These are phyloP conservation scores for Candida sojae DNA, from an alignment of 1,139 yeast genomes.

Conservation along the genomic window DNA sequence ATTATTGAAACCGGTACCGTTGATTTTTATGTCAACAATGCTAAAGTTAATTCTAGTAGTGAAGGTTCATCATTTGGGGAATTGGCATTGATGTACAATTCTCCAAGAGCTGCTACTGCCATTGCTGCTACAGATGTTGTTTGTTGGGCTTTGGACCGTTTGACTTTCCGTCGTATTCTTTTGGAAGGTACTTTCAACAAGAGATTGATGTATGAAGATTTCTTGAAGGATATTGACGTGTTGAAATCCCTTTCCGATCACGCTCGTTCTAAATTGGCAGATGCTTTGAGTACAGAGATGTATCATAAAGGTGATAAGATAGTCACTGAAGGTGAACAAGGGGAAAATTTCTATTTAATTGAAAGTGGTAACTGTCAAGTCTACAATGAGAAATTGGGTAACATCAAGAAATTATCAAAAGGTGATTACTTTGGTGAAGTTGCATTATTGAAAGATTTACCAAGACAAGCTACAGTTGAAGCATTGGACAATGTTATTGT, in stretches of 20 bases:
- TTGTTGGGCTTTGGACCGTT: slow-evolving; percentile 89
- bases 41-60: slow-evolving; percentile 71
- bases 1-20: slow-evolving; percentile 85
- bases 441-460: slow-evolving; percentile 86
- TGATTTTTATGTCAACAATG: slow-evolving; percentile 74
- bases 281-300: slow-evolving; percentile 81
- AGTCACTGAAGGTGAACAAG: slow-evolving; percentile 85
- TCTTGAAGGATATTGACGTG: slow-evolving; percentile 84
- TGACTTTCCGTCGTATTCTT: slow-evolving; percentile 88
- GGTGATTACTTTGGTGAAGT: slow-evolving; percentile 98
- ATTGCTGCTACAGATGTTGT: slow-evolving; percentile 66
- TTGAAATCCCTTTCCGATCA: slow-evolving; percentile 71
- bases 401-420: slow-evolving; percentile 63
- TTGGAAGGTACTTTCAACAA: slow-evolving; percentile 89
- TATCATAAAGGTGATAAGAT: slow-evolving; percentile 74
- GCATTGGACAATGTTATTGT: slow-evolving; percentile 79
- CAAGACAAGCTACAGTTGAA: slow-evolving; percentile 91
- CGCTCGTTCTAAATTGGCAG: slow-evolving; percentile 91
- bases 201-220: slow-evolving; percentile 87
- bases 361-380: slow-evolving; percentile 88
- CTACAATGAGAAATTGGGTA: slow-evolving; percentile 53
- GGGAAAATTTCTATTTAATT: slow-evolving; percentile 87
- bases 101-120: slow-evolving; percentile 98
- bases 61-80: slow-evolving; percentile 96
- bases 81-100: slow-evolving; percentile 93